These are phyloP conservation scores for Crithidia bombi DNA, from an alignment of 208 protist genomes.

Conservation along the genomic window DNA sequence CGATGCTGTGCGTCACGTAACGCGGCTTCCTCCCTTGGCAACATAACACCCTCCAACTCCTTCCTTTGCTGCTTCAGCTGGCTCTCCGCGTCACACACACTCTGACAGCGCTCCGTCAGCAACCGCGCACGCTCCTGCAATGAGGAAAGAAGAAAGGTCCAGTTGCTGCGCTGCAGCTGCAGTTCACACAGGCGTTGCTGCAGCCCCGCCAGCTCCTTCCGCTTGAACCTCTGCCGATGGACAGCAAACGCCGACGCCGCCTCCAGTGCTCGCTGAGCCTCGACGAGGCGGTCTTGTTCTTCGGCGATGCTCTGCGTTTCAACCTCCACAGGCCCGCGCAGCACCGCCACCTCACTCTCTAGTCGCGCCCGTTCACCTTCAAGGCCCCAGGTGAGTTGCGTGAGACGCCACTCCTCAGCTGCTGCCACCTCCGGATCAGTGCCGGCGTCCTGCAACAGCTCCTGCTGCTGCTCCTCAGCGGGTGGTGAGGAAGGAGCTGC, in stretches of 20 bases:
- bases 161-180: slow-evolving; percentile 28
- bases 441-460: not conserved
- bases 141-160: slow-evolving; percentile 7
- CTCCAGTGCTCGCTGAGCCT: slow-evolving; percentile 34
- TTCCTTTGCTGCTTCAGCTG: not conserved
- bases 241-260: slow-evolving; percentile 31
- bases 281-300: slow-evolving; percentile 34
- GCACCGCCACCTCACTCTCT: slow-evolving; percentile 44
- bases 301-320: slow-evolving; percentile 32
- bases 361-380: slow-evolving; percentile 40
- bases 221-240: slow-evolving; percentile 26
- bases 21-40: slow-evolving; percentile 12
- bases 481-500: not conserved
- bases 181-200: slow-evolving; percentile 16
- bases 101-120: not conserved
- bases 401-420: slow-evolving; percentile 37
- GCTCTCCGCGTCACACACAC: not conserved
- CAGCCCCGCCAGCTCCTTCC: slow-evolving; percentile 25
- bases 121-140: slow-evolving; percentile 20
- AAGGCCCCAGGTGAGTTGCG: slow-evolving; percentile 21
- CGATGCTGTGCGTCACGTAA: slow-evolving; percentile 18
- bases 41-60: slow-evolving; percentile 18
- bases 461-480: not conserved
- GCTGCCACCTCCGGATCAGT: slow-evolving; percentile 10
- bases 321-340: slow-evolving; percentile 36